phyloP scores from a whole-genome alignment of 2,329 filamentous ascomycete species.

The Nemania serpens region DNA sequence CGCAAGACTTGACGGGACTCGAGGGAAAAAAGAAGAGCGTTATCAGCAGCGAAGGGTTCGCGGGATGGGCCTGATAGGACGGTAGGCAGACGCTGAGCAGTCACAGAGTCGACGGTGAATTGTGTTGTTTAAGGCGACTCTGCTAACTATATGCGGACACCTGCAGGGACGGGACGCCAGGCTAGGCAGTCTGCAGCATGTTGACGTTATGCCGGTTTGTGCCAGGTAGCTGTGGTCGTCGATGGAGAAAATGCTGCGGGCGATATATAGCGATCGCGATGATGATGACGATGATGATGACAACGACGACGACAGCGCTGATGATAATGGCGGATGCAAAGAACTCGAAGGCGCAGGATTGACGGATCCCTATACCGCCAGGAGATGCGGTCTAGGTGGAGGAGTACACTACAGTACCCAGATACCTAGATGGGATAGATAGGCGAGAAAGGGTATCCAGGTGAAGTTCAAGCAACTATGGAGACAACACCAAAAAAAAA shows the following conservation, averaged over 20 bases:
- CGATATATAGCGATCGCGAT: not conserved
- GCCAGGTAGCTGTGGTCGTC: not conserved
- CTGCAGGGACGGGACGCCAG: constrained; percentile 37
- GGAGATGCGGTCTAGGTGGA: not conserved
- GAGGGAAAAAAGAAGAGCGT: not conserved
- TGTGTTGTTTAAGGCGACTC: constrained; percentile 35
- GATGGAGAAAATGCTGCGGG: not conserved
- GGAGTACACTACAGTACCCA: not conserved
- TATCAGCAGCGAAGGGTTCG: constrained; percentile 8
- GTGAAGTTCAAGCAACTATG: constrained; percentile 15
- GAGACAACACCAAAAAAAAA: constrained; percentile 10
- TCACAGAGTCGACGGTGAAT: constrained; percentile 16
- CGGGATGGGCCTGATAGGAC: constrained; percentile 8
- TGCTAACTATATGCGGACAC: constrained; percentile 41
- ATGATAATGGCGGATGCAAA: not conserved
- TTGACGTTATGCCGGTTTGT: constrained; percentile 21
- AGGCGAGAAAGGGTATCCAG: constrained; percentile 4
- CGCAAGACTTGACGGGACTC: constrained; percentile 15
- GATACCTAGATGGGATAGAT: not conserved
- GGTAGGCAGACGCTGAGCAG: constrained; percentile 20
- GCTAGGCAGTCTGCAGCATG: constrained; percentile 38
- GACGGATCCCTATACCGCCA: not conserved
- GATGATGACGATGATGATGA: constrained; percentile 1
- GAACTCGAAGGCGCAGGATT: not conserved
- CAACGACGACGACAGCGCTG: not conserved